phyloP scores from a whole-genome alignment of 495 filamentous ascomycete species.

The Hypoxylon perforatum region DNA sequence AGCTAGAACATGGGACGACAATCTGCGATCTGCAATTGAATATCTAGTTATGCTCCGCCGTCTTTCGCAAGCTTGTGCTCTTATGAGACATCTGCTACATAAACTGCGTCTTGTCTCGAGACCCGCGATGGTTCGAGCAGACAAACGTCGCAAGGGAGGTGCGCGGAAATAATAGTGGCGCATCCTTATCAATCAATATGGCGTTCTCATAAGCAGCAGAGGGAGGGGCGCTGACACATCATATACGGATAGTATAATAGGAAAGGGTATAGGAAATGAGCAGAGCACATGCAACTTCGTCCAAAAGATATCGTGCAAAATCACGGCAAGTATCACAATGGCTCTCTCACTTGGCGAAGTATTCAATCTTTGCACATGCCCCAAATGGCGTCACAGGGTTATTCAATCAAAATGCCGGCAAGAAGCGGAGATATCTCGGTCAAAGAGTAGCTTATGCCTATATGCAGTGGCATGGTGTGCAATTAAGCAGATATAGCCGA shows the following conservation, averaged over 20 bases:
- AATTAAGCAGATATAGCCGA: slow-evolving; percentile 1
- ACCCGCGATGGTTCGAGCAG: slow-evolving; percentile 25
- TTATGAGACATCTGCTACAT: slow-evolving; percentile 33
- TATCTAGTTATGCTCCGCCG: slow-evolving; percentile 20
- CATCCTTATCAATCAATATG: slow-evolving; percentile 17
- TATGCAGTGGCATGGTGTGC: slow-evolving; percentile 3
- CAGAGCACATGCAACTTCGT: background rate
- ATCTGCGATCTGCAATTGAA: slow-evolving; percentile 15
- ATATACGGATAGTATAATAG: slow-evolving; percentile 22
- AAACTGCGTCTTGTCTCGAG: slow-evolving; percentile 30
- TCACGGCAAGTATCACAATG: slow-evolving; percentile 3
- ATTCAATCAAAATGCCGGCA: slow-evolving; percentile 13
- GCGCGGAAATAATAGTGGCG: slow-evolving; percentile 28
- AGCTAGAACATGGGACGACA: slow-evolving; percentile 10
- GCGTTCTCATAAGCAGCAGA: slow-evolving; percentile 16
- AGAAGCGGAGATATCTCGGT: slow-evolving; percentile 16
- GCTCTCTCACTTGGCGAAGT: slow-evolving; percentile 6
- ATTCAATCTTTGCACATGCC: slow-evolving; percentile 10
- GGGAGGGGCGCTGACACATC: slow-evolving; percentile 18
- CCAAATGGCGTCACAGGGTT: slow-evolving; percentile 22
- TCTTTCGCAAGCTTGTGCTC: slow-evolving; percentile 20
- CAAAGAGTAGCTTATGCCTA: slow-evolving; percentile 19
- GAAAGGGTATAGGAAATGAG: slow-evolving; percentile 1
- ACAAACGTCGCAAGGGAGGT: slow-evolving; percentile 29
- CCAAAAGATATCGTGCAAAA: background rate